A percentile compares a stretch with the other conserved stretches of the same genome.
Conservation (phyloP, 2,329 filamentous ascomycete species). For the Sporothrix inflata region DNA sequence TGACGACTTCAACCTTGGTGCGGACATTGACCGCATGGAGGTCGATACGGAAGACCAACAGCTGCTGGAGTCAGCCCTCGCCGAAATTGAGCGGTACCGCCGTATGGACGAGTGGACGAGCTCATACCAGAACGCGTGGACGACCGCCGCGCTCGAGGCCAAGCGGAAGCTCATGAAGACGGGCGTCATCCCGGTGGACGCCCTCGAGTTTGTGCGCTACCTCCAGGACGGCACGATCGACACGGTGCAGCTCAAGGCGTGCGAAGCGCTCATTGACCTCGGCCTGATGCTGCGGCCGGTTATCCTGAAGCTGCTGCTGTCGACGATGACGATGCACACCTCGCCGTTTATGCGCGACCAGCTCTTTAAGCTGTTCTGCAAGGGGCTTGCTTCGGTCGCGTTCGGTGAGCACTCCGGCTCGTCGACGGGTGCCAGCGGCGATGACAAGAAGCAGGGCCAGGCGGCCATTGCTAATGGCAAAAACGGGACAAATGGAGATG, state of each 20-base stretch:
- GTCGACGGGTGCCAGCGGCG: constrained; percentile 35
- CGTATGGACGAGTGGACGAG: constrained; percentile 70
- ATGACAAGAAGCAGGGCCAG: constrained; percentile 1
- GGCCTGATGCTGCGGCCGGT: constrained; percentile 59
- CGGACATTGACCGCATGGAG: constrained; percentile 49
- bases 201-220: constrained; percentile 64
- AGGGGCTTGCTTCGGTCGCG: constrained; percentile 65
- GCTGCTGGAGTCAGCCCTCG: constrained; percentile 58
- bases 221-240: constrained; percentile 66
- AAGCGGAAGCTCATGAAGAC: constrained; percentile 67
- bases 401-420: constrained; percentile 65
- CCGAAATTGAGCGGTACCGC: constrained; percentile 68
- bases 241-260: constrained; percentile 67
- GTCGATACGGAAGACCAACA: constrained; percentile 42
- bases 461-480: background rate
- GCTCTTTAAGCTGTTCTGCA: constrained; percentile 62
- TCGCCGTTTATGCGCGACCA: constrained; percentile 66
- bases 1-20: constrained; percentile 37
- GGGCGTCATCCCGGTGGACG: constrained; percentile 58
- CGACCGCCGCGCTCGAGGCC: constrained; percentile 63
- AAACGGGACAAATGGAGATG: constrained; percentile 47
- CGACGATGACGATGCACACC: constrained; percentile 62
- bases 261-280: constrained; percentile 66
- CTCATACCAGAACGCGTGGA: constrained; percentile 70
- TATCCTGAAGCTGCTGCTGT: constrained; percentile 61